A percentile compares a stretch with the other conserved stretches of the same genome.
Conservation (phyloP, 495 filamentous ascomycete genomes). For the Penicilliopsis zonata region DNA sequence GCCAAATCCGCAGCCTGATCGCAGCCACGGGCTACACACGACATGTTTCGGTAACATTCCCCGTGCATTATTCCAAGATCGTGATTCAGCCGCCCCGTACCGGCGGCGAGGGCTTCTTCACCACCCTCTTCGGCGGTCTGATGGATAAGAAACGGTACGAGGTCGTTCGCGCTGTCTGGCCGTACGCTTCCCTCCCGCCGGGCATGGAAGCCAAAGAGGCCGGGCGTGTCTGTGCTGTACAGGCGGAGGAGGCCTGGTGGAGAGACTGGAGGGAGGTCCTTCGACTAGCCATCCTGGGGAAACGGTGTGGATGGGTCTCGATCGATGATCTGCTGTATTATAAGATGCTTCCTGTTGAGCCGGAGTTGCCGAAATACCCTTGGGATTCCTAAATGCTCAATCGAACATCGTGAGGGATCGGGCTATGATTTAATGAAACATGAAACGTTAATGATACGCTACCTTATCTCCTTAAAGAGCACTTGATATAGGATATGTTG, state of each 20-base stretch:
- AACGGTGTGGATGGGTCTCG: slow-evolving; percentile 35
- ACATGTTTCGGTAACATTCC: slow-evolving; percentile 35
- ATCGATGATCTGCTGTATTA: slow-evolving; percentile 37
- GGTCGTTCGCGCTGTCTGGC: slow-evolving; percentile 34
- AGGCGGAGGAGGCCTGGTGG: slow-evolving; percentile 44
- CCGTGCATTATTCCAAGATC: slow-evolving; percentile 35
- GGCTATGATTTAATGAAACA: no score
- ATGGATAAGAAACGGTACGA: slow-evolving; percentile 34
- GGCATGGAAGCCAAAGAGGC: slow-evolving; percentile 1
- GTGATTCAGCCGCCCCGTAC: slow-evolving; percentile 29
- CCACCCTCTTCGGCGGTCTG: slow-evolving; percentile 16
- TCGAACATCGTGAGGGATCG: no score
- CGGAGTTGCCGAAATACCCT: background rate
- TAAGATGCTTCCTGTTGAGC: slow-evolving; percentile 2
- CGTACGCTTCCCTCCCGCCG: slow-evolving; percentile 8
- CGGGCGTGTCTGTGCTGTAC: slow-evolving; percentile 21
- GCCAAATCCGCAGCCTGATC: slow-evolving; percentile 34
- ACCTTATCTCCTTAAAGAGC: no score
- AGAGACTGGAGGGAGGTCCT: slow-evolving; percentile 34
- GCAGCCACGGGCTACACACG: slow-evolving; percentile 33
- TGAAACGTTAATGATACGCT: no score
- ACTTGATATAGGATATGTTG: no score
- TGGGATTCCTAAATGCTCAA: slow-evolving; percentile 1
- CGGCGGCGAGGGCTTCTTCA: slow-evolving; percentile 18
- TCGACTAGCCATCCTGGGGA: slow-evolving; percentile 28